Base-by-base conservation (phyloP, 768 basidiomycete genomes). In the Polyporus arcularius region DNA sequence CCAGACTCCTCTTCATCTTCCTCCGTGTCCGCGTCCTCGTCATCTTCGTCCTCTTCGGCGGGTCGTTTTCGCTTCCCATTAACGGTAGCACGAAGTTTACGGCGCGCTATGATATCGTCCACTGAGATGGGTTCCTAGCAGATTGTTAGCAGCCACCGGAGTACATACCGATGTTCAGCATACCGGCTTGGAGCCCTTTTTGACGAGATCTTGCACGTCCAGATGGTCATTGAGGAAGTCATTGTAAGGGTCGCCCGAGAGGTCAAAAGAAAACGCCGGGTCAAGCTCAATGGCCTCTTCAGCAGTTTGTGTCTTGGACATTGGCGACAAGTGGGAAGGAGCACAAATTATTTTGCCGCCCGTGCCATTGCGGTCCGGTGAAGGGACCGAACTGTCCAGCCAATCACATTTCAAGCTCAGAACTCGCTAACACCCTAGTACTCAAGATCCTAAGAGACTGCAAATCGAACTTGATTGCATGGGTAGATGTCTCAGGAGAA, bases 31-130 rank as follows among this genome's bases (percentile, higher is more conserved):
- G 78, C 78, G 9, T 70, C 70, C 15, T 55, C 32, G 10, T 68
- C 73, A 18, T 71, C 71, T 11, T 68, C 75, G 31, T 77, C 77
- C 12, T 72, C 74, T 51, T 73, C 74, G 18, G 63, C 67, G 4
- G 71, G 74, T 53, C 86, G 75, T 76, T 92, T 92, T 57, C 92
- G 84, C 70, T 94, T 91, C 9, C 76, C 72, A 65, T 38, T 64
- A 26, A 26, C 21, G 67, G 64, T 73, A 65, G 58, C 49, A 18
- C 57, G 53, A 9, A 86, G 67, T 69, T 79, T 82, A 68, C 86
- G 81, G 58, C 89, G 83, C 53, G 87, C 87, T 72, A 98, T 96
- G 61, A 98, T 96, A 68, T 96, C 93, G 72, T 96, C 90, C 10
- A 98, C 88, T 47, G 89, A 92, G 55, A 96, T 85, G n/a, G 88